These are phyloP conservation scores for Taphrina betulina DNA, from an alignment of 1,139 yeast genomes.

Conservation along the genomic window DNA sequence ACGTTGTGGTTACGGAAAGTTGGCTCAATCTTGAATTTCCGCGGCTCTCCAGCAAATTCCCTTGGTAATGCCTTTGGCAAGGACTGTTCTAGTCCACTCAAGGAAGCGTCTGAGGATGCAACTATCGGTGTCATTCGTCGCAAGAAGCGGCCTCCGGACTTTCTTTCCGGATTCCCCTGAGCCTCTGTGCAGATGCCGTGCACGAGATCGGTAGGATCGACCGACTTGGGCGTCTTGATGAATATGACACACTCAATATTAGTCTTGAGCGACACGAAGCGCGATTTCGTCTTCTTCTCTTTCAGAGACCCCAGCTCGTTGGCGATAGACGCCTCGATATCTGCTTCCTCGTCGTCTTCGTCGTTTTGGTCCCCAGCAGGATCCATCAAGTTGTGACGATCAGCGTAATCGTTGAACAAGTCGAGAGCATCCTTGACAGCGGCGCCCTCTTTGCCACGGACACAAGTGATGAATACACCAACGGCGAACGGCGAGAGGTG, in stretches of 20 bases:
- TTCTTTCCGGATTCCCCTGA: slow-evolving; percentile 51
- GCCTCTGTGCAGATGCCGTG: slow-evolving; percentile 62
- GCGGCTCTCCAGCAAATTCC: slow-evolving; percentile 37
- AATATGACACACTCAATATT: slow-evolving; percentile 82
- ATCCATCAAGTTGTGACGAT: slow-evolving; percentile 1
- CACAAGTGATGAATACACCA: slow-evolving; percentile 28
- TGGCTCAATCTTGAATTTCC: slow-evolving; percentile 75
- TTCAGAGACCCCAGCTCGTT: slow-evolving; percentile 49
- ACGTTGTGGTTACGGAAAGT: slow-evolving; percentile 75
- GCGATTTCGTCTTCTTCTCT: slow-evolving; percentile 50
- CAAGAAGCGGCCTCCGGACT: slow-evolving; percentile 60
- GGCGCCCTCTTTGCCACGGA: slow-evolving; percentile 24
- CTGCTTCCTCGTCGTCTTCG: slow-evolving; percentile 30
- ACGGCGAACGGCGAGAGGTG: slow-evolving; percentile 23
- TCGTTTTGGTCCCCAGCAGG: slow-evolving; percentile 30
- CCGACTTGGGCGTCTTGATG: slow-evolving; percentile 72
- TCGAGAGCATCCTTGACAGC: slow-evolving; percentile 22
- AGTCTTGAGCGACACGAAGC: slow-evolving; percentile 63
- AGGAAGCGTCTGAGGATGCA: slow-evolving; percentile 62
- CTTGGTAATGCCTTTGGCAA: slow-evolving; percentile 3
- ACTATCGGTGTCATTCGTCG: slow-evolving; percentile 81
- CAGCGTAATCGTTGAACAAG: slow-evolving; percentile 22
- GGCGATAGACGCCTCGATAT: slow-evolving; percentile 38
- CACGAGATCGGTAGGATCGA: slow-evolving; percentile 73
- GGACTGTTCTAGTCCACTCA: slow-evolving; percentile 16